These are phyloP conservation scores for Phytopythium montanum DNA, from an alignment of 352 stramenopile genomes.

Conservation along the genomic window DNA sequence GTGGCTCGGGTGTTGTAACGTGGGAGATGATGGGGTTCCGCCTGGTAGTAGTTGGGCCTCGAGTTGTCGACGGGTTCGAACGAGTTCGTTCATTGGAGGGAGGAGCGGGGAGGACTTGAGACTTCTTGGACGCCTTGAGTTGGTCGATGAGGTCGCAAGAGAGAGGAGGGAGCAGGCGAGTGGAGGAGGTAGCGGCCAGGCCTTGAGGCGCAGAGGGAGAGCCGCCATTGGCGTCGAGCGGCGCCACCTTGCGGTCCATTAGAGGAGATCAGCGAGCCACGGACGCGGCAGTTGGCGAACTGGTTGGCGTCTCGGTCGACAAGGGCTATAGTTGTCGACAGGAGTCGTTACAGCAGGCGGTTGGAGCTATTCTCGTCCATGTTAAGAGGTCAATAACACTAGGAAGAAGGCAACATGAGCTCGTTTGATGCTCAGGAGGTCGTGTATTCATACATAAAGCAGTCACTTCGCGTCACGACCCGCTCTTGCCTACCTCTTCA, in stretches of 20 bases:
- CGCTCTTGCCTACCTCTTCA: neutral
- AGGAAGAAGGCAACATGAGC: neutral
- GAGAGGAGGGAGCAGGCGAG: neutral
- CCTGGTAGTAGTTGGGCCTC: neutral
- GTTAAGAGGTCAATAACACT: neutral
- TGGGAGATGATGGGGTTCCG: neutral
- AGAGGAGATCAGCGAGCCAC: too few relatives aligned
- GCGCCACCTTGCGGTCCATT: slow-evolving; percentile 7
- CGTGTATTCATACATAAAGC: neutral
- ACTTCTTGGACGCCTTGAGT: neutral
- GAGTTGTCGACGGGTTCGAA: neutral
- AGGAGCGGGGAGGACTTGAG: neutral
- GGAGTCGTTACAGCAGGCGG: too few relatives aligned
- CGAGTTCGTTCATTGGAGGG: neutral
- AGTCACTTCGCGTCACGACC: neutral
- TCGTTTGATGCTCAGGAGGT: too few relatives aligned
- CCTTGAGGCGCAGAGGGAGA: neutral
- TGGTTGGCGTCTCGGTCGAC: neutral
- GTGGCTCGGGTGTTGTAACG: neutral
- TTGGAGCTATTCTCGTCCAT: neutral
- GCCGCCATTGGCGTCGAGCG: neutral
- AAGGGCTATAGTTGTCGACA: too few relatives aligned
- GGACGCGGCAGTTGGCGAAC: neutral
- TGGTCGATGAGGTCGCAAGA: neutral
- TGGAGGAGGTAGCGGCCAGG: neutral